phyloP scores from a whole-genome alignment of 179 eudicot genomes.

The Silene noctiflora region DNA sequence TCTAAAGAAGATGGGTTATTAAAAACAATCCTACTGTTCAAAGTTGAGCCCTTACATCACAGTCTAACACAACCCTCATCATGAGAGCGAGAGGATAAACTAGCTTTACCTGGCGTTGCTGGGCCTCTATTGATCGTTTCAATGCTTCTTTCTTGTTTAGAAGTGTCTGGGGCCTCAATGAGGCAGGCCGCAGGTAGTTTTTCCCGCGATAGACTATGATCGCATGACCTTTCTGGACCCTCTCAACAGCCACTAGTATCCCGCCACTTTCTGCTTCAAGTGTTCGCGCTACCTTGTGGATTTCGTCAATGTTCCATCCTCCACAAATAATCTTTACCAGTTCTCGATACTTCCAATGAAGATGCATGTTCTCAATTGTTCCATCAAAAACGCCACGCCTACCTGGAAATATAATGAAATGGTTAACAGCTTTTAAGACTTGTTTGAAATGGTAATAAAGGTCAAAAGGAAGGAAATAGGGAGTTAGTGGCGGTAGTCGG shows the following conservation, averaged over 20 bases:
- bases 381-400: slow-evolving; percentile 98
- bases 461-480: background rate
- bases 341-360: slow-evolving; percentile 99
- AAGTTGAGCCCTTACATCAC: background rate
- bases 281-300: slow-evolving; percentile 53
- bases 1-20: background rate
- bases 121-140: slow-evolving; percentile 82
- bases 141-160: slow-evolving; percentile 83
- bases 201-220: slow-evolving; percentile 95
- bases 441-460: background rate
- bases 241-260: slow-evolving; percentile 80
- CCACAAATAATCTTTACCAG: slow-evolving; percentile 88
- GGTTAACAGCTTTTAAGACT: background rate
- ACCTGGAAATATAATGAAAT: slow-evolving; percentile 40
- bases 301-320: slow-evolving; percentile 64
- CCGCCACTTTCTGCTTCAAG: slow-evolving; percentile 98
- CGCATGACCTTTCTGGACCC: slow-evolving; percentile 70
- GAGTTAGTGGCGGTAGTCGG: background rate
- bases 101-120: slow-evolving; percentile 66
- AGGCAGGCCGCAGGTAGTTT: slow-evolving; percentile 79
- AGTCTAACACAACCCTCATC: background rate
- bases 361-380: slow-evolving; percentile 98
- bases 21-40: slow-evolving; percentile 13
- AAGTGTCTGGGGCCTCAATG: slow-evolving; percentile 80
- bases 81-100: slow-evolving; percentile 5